Base-by-base conservation (phyloP, 805 yeast species). In the Teunomyces gatunensis region DNA sequence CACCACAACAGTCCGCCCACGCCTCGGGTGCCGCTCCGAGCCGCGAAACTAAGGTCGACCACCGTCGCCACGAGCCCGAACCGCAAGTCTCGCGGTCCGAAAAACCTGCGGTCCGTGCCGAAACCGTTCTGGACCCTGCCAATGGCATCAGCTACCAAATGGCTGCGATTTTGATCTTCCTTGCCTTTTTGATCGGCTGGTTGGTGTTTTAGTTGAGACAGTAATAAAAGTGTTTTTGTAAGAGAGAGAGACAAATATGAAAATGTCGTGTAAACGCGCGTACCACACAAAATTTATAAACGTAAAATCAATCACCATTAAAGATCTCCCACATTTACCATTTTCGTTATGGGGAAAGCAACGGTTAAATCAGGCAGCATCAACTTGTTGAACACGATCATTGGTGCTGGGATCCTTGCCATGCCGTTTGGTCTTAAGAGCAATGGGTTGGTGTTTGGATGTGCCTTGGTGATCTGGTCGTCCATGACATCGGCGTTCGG, bases 341-440 rank as follows among this genome's bases (percentile, higher is more conserved):
- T 11, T 23, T 37, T 23, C n/a, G 28, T 21, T 35, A 54, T 54
- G 57, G 57, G 57, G 11, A 48, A 45, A 15, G 57, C 57, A 32
- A 52, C 55, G 27, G 45, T 54, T 36, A 54, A 46, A 44, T 54
- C 57, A 18, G 57, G 57, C 42, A 50, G 80, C 13, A 71, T 86
- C 45, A 85, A 84, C 64, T 71, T 88, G 33, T 77, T 84, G 46
- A 87, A 87, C 67, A 87, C 94, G 21, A 85, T 87, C 47, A 76
- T 87, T 10, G 95, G 95, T 5, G 89, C 94, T 0, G 95, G 95
- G 1, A 71, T 86, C 36, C 73, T 87, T 20, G 89, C 91, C 11
- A 79, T 87, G 69, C 91, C 94, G 0, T 82, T 74, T 51, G 87
- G 89, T 1, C 82, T 85, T 65, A 74, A 76, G 47, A 76, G 85